phyloP scores from a whole-genome alignment of 1,284 basidiomycete genomes.

The Cerrena zonata region DNA sequence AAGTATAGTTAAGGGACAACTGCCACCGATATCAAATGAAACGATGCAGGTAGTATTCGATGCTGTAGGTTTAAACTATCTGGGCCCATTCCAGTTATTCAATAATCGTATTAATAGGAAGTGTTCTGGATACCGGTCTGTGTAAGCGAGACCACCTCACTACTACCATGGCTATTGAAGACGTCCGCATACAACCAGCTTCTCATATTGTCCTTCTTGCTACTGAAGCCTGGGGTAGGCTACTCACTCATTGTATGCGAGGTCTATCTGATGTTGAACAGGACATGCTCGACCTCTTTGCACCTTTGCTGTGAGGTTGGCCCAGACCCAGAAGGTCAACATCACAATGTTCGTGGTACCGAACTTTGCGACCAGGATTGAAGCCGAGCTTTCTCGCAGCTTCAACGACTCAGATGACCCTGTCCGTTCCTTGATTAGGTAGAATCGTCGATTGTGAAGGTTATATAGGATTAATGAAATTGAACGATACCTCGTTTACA shows the following conservation, averaged over 20 bases:
- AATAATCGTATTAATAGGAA: too few species aligned
- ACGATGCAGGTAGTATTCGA: too few species aligned
- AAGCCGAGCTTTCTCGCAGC: constrained; percentile 2
- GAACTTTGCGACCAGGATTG: neutral
- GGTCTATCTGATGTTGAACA: neutral
- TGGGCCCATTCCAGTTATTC: too few species aligned
- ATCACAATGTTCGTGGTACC: constrained; percentile 2
- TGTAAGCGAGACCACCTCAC: too few species aligned
- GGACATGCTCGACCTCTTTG: constrained; percentile 5
- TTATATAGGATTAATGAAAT: neutral
- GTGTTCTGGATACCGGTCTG: too few species aligned
- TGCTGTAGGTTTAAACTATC: too few species aligned
- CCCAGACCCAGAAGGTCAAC: neutral
- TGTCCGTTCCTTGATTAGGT: neutral
- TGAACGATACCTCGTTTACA: neutral
- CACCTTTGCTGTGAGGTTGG: constrained; percentile 1
- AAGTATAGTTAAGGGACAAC: too few species aligned
- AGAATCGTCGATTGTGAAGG: neutral
- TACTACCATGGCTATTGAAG: neutral
- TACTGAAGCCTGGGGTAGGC: neutral
- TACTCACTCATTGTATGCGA: too few species aligned
- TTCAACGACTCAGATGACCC: neutral
- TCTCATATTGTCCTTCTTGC: neutral
- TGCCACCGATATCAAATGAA: too few species aligned
- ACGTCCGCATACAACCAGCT: neutral